Percentiles rank a stretch among this genome's conserved stretches.
These are phyloP conservation scores for Arthrobotrys musiformis DNA, from an alignment of 2,329 filamentous ascomycete species.

Conservation along the genomic window DNA sequence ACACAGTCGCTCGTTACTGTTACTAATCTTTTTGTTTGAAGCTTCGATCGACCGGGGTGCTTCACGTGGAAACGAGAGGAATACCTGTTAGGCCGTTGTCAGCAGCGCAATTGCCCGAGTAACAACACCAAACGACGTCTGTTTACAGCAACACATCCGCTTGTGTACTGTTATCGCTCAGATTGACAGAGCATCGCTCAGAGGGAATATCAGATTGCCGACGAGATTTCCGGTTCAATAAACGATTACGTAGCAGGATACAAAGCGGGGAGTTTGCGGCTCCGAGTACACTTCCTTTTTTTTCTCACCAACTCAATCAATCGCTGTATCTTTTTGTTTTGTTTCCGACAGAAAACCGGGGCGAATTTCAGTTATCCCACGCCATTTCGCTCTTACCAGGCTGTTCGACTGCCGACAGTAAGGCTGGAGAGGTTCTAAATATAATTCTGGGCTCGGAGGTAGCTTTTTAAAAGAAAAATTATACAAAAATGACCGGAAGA, in stretches of 20 bases:
- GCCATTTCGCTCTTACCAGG: slow-evolving; percentile 10
- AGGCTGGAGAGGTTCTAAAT: slow-evolving; percentile 3
- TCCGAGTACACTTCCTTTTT: not conserved
- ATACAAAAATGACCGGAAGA: slow-evolving; percentile 22
- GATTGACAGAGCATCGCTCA: not conserved
- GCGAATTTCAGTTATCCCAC: slow-evolving; percentile 8
- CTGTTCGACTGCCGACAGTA: not conserved
- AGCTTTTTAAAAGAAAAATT: not conserved
- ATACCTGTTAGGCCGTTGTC: not conserved
- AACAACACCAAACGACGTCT: slow-evolving; percentile 33
- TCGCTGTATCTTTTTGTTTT: slow-evolving; percentile 1
- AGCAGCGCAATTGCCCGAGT: slow-evolving; percentile 45
- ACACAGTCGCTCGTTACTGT: slow-evolving; percentile 28
- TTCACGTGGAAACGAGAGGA: slow-evolving; percentile 9
- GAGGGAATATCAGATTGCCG: not conserved
- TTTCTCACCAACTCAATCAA: not conserved
- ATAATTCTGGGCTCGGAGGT: not conserved
- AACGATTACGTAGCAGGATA: not conserved
- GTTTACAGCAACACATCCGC: slow-evolving; percentile 51
- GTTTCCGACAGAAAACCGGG: not conserved
- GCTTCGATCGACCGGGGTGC: not conserved
- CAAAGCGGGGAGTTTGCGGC: not conserved
- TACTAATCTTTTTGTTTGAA: not conserved
- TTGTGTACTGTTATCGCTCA: not conserved
- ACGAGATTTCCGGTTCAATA: not conserved